Evolutionary conservation across 306 rosid genomes (phyloP).

Genomic region (Mimosa bimucronata): DNA sequence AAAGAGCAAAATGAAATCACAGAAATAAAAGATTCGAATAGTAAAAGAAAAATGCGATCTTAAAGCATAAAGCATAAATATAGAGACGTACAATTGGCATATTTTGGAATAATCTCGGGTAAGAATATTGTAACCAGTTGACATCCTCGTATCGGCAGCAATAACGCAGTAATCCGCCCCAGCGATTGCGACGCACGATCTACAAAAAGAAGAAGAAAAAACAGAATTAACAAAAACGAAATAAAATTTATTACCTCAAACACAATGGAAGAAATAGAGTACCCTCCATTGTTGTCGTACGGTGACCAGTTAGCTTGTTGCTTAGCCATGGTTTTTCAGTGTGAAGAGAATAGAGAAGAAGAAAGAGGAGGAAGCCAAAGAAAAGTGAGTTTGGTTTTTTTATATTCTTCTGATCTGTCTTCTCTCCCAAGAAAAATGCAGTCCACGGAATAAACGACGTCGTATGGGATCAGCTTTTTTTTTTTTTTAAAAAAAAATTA

Average conservation of each 20-base stretch:
- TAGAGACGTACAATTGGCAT: constrained; percentile 58
- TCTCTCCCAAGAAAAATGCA: no score
- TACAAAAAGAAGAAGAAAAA: no score
- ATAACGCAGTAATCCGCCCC: constrained; percentile 92
- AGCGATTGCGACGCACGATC: constrained; percentile 93
- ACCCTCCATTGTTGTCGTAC: constrained; percentile 98
- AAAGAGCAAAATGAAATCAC: background rate
- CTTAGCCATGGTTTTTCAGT: background rate
- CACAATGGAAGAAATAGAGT: constrained; percentile 17
- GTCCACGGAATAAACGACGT: no score
- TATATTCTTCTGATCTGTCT: no score
- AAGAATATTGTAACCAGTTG: constrained; percentile 90
- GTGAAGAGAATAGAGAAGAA: background rate
- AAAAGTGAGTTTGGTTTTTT: no score
- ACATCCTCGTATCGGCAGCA: constrained; percentile 95
- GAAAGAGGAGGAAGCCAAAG: background rate
- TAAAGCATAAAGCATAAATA: background rate
- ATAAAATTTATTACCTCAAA: background rate
- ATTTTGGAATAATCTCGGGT: constrained; percentile 95
- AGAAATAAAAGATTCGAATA: background rate
- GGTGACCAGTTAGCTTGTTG: constrained; percentile 83
- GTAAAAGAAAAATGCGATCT: no score
- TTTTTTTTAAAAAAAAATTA: no score
- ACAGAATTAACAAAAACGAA: background rate
- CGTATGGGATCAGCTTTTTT: no score